Evolutionary conservation across 495 filamentous ascomycete species (phyloP), one percentile per base, ranked within the genome.

Genomic region (Daldinia concentrica): DNA sequence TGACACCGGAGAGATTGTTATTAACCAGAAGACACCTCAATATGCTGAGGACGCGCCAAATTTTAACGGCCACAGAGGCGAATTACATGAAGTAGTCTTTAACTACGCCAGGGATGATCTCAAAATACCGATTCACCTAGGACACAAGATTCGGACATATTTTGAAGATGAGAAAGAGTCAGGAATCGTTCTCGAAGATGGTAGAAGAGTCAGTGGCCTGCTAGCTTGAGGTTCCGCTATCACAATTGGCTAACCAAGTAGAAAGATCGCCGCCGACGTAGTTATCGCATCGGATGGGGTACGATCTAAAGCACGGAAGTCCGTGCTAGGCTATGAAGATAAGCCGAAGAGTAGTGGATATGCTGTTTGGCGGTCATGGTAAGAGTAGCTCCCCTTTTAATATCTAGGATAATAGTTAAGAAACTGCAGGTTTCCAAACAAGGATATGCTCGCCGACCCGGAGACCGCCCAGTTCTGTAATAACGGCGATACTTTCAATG

Each of bases 401-500:
- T 37, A 15, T 6, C 1, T 24, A 8, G 22, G n/a, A 45, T 37
- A 24, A 14, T 54, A 32, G 12, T 61, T 73, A 22, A 66, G 17
- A 41, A 29, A 29, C n/a, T 24, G 12, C 19, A 85, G 83, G 83
- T 86, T 90, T 68, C 71, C 84, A 8, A 89, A 88, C 74, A 84
- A 77, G 15, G 86, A 89, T 66, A 88, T 89, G 86, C 82, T 89
- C 55, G 69, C 70, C 1, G 87, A 90, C 74, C 86, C 87, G 6
- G 81, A 83, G 24, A 89, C 87, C 6, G 79, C 79, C 17, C 82
- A 87, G n/a, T 88, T 85, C 74, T 89, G 87, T 73, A 81, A 83
- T 34, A 88, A 88, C 71, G 87, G 87, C 32, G 87, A 89, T 66
- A 88, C 86, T 0, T 88, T 88, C 79, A 88, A 89, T 59, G 86